Base-by-base conservation (phyloP, 495 filamentous ascomycete species). In the Aspergillus sclerotiicarbonarius region DNA sequence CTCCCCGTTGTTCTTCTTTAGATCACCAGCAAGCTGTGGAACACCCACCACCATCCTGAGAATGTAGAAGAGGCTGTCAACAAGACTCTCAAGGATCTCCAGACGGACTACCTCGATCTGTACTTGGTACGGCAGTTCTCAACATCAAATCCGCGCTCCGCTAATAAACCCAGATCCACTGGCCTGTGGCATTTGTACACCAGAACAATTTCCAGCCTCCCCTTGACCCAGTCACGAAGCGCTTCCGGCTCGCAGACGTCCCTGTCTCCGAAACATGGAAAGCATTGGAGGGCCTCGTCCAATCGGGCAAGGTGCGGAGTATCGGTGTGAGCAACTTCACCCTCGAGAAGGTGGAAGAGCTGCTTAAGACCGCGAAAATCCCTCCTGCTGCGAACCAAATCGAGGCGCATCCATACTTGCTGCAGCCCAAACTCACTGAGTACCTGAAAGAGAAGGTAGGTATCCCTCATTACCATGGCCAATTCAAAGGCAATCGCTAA, bases 261-360 rank as follows among this genome's bases (percentile, higher is more conserved):
- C 66, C 70, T 35, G 51, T 73, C 25, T 50, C 68, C 62, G 64
- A 76, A 18, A 82, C 85, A 30, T 96, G 91, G 91, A 78, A 78
- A 46, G 83, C 80, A 44, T 79, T 94, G 74, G 90, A 95, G 70
- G 80, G 79, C 35, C 76, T 92, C 59, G 80, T 88, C 59, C 72
- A 73, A 13, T 74, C 80, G 6, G 90, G 90, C 41, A 83, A 87
- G 56, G 84, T 87, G 16, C 82, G 83, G 53, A 86, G 84, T 41
- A 92, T 96, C 62, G 91, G 91, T 15, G 87, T 95, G 16, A 90
- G 86, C 61, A 96, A 95, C 65, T 93, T 85, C 71, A 75, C 87
- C 2, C 71, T 80, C 8, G 67, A 79, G 39, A 80, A 91, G 60
- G 75, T 91, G 35, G 79, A 90, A 62, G 77, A 83, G 4, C 80